These are phyloP conservation scores for Globisporangium emineosum DNA, from an alignment of 352 stramenopile genomes.

Conservation along the genomic window DNA sequence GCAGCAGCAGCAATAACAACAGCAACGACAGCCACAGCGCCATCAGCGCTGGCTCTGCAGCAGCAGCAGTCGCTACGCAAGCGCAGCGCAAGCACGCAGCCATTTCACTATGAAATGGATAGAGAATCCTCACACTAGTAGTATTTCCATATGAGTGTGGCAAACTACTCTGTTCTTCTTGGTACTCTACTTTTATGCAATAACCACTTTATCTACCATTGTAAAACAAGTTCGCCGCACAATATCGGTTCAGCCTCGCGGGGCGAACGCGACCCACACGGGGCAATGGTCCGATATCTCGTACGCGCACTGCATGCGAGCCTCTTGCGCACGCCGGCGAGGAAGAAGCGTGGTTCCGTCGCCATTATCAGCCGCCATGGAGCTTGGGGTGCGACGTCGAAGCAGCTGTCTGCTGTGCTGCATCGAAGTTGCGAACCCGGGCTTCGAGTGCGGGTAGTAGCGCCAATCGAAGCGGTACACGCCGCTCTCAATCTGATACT, in stretches of 20 bases:
- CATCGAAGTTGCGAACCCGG: slow-evolving; percentile 9
- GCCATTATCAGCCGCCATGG: slow-evolving; percentile 29
- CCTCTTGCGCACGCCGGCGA: not conserved
- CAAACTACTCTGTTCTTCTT: not conserved
- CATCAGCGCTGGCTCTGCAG: not conserved
- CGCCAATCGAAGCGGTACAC: slow-evolving; percentile 62
- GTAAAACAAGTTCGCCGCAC: not conserved
- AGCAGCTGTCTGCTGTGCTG: slow-evolving; percentile 16
- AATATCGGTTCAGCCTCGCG: not conserved
- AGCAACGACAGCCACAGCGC: not conserved
- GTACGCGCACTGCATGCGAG: slow-evolving; percentile 36
- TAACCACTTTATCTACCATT: too few species aligned
- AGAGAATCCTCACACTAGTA: not conserved
- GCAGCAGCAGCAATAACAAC: not conserved
- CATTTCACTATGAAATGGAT: slow-evolving; percentile 9
- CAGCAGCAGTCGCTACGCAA: not conserved
- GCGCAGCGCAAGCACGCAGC: slow-evolving; percentile 34
- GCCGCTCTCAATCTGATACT: slow-evolving; percentile 31
- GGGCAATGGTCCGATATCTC: slow-evolving; percentile 69
- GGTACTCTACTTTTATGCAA: not conserved
- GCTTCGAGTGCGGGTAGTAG: slow-evolving; percentile 45
- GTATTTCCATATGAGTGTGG: not conserved
- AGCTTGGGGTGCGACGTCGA: not conserved
- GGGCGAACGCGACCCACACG: slow-evolving; percentile 46
- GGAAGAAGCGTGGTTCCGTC: not conserved